Conservation (phyloP, 2,329 filamentous ascomycete genomes). For the Paecilomyces fulvus region DNA sequence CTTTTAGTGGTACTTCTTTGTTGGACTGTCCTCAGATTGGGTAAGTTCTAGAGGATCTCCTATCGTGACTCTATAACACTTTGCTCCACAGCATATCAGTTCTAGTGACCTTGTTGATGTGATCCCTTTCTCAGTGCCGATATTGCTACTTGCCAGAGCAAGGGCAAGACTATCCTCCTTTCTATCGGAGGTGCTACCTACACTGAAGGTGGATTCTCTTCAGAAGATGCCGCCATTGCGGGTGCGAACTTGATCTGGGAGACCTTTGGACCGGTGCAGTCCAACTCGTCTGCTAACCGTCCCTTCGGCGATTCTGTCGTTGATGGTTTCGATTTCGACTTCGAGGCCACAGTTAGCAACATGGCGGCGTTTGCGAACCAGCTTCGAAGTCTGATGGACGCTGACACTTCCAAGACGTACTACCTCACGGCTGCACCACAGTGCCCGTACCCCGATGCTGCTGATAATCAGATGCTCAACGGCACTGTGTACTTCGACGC, state of each 20-base stretch:
- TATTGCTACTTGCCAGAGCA: slow-evolving; percentile 52
- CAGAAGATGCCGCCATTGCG: slow-evolving; percentile 41
- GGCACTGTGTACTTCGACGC: slow-evolving; percentile 51
- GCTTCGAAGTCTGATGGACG: slow-evolving; percentile 49
- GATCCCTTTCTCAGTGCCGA: slow-evolving; percentile 26
- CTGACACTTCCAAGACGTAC: slow-evolving; percentile 44
- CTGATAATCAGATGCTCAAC: slow-evolving; percentile 50
- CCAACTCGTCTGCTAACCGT: slow-evolving; percentile 42
- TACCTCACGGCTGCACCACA: slow-evolving; percentile 60
- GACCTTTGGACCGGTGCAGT: slow-evolving; percentile 55
- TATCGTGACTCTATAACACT: neutral
- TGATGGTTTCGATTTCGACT: slow-evolving; percentile 72
- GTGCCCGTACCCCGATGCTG: slow-evolving; percentile 57
- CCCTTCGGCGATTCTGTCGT: slow-evolving; percentile 59
- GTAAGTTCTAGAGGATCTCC: slow-evolving; percentile 36
- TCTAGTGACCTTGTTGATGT: slow-evolving; percentile 5
- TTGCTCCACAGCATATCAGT: slow-evolving; percentile 5
- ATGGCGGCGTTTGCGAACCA: slow-evolving; percentile 53
- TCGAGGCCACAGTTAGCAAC: slow-evolving; percentile 54
- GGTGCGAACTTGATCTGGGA: slow-evolving; percentile 60
- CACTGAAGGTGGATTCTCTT: slow-evolving; percentile 57
- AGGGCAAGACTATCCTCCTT: slow-evolving; percentile 62
- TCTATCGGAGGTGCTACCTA: slow-evolving; percentile 66
- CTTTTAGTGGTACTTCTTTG: slow-evolving; percentile 50
- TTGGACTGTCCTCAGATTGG: slow-evolving; percentile 57